Percentiles rank a stretch among this genome's conserved stretches.
Evolutionary conservation across 108 stramenopile genomes (phyloP).

Genomic region (Fistulifera pelliculosa): DNA sequence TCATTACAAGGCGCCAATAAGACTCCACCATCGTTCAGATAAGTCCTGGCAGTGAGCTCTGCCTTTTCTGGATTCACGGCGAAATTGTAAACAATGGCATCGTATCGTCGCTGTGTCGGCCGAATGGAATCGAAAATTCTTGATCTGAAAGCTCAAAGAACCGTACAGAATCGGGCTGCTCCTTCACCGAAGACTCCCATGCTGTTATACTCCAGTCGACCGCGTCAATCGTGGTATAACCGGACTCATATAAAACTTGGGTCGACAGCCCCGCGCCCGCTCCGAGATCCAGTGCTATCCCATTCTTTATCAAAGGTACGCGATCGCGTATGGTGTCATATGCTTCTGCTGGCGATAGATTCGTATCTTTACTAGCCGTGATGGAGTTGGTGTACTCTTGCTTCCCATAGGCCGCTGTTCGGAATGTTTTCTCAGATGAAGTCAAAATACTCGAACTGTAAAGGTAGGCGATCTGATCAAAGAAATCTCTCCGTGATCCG

Average conservation of each 20-base stretch:
- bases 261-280: slow-evolving; percentile 83
- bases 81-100: slow-evolving; percentile 70
- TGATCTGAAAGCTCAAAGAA: slow-evolving; percentile 79
- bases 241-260: slow-evolving; percentile 58
- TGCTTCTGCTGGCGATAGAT: slow-evolving; percentile 76
- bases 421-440: slow-evolving; percentile 4
- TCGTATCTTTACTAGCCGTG: slow-evolving; percentile 73
- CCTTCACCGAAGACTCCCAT: slow-evolving; percentile 60
- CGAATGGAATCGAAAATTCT: slow-evolving; percentile 32
- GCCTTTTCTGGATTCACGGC: slow-evolving; percentile 76
- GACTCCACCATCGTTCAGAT: slow-evolving; percentile 47
- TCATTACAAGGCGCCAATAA: slow-evolving; percentile 74
- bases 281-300: slow-evolving; percentile 61
- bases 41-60: slow-evolving; percentile 31
- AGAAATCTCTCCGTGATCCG: too few species aligned
- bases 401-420: slow-evolving; percentile 12
- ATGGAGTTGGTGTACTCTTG: slow-evolving; percentile 71
- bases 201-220: slow-evolving; percentile 78
- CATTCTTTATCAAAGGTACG: slow-evolving; percentile 1
- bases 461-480: too few species aligned
- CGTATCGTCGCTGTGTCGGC: neutral
- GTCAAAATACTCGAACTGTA: neutral
- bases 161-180: slow-evolving; percentile 44
- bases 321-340: slow-evolving; percentile 48
- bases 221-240: slow-evolving; percentile 62